Conservation (phyloP, 805 yeast genomes). For the Kodamaea lidongshanica region DNA sequence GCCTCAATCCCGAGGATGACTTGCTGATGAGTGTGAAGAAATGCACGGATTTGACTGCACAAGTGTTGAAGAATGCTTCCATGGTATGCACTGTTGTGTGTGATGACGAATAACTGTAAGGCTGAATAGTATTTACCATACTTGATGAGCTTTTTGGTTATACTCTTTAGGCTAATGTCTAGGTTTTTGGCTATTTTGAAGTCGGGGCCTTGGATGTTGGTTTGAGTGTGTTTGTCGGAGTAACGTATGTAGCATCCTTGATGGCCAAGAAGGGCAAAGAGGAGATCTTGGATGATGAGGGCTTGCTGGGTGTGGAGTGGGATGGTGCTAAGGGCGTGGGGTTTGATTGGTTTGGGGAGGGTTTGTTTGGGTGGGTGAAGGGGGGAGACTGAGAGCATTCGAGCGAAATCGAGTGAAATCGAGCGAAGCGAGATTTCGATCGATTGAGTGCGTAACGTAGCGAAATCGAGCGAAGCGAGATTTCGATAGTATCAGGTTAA, state of each 20-base stretch:
- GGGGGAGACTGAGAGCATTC: too few species aligned
- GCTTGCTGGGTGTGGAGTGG: slow-evolving; percentile 72
- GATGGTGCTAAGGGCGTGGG: too few species aligned
- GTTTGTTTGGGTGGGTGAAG: too few species aligned
- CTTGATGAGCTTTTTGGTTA: slow-evolving; percentile 54
- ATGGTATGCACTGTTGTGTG: slow-evolving; percentile 46
- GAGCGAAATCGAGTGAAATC: too few species aligned
- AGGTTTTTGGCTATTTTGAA: slow-evolving; percentile 65
- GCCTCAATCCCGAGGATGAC: slow-evolving; percentile 44
- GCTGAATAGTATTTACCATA: slow-evolving; percentile 60
- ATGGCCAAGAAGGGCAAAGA: slow-evolving; percentile 60
- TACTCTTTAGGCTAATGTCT: slow-evolving; percentile 67
- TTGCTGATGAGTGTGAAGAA: slow-evolving; percentile 21
- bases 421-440: too few species aligned
- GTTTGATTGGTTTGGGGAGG: too few species aligned
- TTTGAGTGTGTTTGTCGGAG: slow-evolving; percentile 53
- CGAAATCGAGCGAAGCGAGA: too few species aligned
- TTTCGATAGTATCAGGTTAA: too few species aligned
- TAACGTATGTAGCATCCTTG: slow-evolving; percentile 77
- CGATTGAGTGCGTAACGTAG: too few species aligned
- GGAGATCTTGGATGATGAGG: slow-evolving; percentile 60
- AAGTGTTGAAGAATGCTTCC: slow-evolving; percentile 75
- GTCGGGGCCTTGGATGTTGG: slow-evolving; percentile 56
- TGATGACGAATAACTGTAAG: slow-evolving; percentile 53
- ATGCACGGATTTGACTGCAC: slow-evolving; percentile 47